Conservation (phyloP, 1,139 yeast species). For the Pichia sp. region DNA sequence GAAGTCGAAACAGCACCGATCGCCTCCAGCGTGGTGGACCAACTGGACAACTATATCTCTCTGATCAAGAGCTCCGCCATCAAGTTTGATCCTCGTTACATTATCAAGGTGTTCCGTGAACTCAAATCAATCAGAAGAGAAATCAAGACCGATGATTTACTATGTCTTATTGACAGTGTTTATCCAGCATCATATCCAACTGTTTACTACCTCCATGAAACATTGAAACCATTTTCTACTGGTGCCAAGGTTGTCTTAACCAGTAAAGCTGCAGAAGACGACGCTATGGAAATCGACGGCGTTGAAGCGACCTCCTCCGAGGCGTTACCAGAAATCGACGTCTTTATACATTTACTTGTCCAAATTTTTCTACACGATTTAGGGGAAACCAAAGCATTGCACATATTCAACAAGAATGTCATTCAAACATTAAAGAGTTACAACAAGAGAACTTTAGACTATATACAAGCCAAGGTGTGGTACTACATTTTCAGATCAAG, state of each 20-base stretch:
- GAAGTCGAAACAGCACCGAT: conserved; percentile 8
- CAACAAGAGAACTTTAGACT: conserved; percentile 83
- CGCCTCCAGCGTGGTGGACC: conserved; percentile 3
- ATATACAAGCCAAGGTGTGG: conserved; percentile 90
- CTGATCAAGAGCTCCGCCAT: conserved; percentile 68
- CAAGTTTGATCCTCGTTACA: conserved; percentile 81
- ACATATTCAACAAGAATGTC: conserved; percentile 51
- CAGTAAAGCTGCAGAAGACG: conserved; percentile 21
- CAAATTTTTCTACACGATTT: conserved; percentile 76
- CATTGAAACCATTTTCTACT: conserved; percentile 32
- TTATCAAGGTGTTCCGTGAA: conserved; percentile 83
- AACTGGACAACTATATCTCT: conserved; percentile 12
- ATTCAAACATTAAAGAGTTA: conserved; percentile 58
- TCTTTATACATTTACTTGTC: conserved; percentile 74
- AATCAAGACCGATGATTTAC: conserved; percentile 53
- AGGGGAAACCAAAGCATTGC: conserved; percentile 47
- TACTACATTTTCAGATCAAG: conserved; percentile 81
- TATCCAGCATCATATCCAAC: conserved; percentile 50
- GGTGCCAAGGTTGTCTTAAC: background rate
- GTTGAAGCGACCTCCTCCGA: conserved; percentile 27
- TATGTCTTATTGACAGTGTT: conserved; percentile 49
- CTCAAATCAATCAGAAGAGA: conserved; percentile 72
- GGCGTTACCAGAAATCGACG: conserved; percentile 73
- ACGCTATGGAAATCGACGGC: conserved; percentile 29
- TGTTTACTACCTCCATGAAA: conserved; percentile 43